Evolutionary conservation across 345 rosid genomes (phyloP).

Genomic region (Eucalyptus viminalis): DNA sequence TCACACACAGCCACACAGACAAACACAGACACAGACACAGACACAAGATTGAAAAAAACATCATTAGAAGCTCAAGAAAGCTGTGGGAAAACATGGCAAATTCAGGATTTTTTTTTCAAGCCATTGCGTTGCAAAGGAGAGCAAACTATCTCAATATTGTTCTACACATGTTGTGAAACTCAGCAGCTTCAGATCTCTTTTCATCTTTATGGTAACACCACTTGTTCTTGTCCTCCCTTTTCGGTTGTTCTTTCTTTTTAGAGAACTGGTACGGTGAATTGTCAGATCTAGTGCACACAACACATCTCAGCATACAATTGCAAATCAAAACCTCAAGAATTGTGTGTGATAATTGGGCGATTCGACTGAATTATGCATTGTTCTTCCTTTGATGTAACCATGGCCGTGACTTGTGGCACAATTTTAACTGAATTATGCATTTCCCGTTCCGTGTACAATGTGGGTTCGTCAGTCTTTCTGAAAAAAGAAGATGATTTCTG

Average conservation of each 20-base stretch:
- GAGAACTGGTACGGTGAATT: not conserved
- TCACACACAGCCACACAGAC: not conserved
- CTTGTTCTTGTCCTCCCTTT: not conserved
- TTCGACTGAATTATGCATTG: not conserved
- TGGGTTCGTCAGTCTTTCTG: not conserved
- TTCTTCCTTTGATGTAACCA: not conserved
- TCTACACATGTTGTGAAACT: not conserved
- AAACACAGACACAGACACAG: not conserved
- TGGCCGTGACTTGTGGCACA: not conserved
- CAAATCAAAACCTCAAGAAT: not conserved
- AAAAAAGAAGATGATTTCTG: not conserved
- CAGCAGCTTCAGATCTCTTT: not conserved
- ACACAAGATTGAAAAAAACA: not conserved
- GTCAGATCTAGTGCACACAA: not conserved
- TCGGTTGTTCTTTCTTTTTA: not conserved
- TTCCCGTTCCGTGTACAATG: not conserved
- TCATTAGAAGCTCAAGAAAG: conserved; percentile 70
- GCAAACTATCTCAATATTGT: not conserved
- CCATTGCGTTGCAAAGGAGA: not conserved
- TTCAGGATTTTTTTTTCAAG: conserved; percentile 23
- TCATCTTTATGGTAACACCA: not conserved
- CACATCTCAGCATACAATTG: not conserved
- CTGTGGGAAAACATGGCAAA: conserved; percentile 66
- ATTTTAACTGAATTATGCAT: not conserved
- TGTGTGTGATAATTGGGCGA: not conserved